Percentiles rank a stretch among this genome's conserved stretches.
phyloP scores from a whole-genome alignment of 2,329 filamentous ascomycete species.

The Fusarium pseudonygamai region DNA sequence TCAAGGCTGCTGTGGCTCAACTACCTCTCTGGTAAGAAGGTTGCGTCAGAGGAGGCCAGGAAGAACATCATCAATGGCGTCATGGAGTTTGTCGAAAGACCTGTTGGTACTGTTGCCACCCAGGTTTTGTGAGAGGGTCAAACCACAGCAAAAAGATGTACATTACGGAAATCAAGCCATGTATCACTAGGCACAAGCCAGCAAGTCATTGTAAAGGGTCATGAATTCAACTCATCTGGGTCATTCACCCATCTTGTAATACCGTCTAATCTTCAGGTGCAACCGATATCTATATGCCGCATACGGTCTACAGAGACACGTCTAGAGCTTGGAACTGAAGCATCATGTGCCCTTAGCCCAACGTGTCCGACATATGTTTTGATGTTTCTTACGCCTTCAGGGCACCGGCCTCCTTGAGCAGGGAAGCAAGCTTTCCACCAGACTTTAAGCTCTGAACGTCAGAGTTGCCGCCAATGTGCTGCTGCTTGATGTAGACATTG shows the following conservation, averaged over 20 bases:
- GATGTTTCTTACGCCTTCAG: slow-evolving; percentile 51
- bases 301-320: neutral
- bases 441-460: slow-evolving; percentile 73
- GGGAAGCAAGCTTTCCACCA: slow-evolving; percentile 50
- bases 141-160: slow-evolving; percentile 25
- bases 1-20: slow-evolving; percentile 87
- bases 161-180: slow-evolving; percentile 28
- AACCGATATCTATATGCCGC: slow-evolving; percentile 3
- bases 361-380: slow-evolving; percentile 1
- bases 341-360: slow-evolving; percentile 1
- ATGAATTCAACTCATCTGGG: slow-evolving; percentile 30
- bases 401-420: slow-evolving; percentile 56
- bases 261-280: slow-evolving; percentile 2
- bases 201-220: slow-evolving; percentile 15
- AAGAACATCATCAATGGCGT: slow-evolving; percentile 86
- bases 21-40: slow-evolving; percentile 86
- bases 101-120: slow-evolving; percentile 85
- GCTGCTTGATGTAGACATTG: slow-evolving; percentile 90
- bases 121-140: slow-evolving; percentile 66
- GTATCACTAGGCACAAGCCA: slow-evolving; percentile 38
- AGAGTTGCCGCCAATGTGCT: slow-evolving; percentile 97
- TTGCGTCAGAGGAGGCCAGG: slow-evolving; percentile 84
- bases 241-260: neutral
- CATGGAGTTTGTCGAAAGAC: slow-evolving; percentile 86
- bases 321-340: slow-evolving; percentile 40